phyloP scores from a whole-genome alignment of 768 basidiomycete species.

The Hirschioporus abietinus region DNA sequence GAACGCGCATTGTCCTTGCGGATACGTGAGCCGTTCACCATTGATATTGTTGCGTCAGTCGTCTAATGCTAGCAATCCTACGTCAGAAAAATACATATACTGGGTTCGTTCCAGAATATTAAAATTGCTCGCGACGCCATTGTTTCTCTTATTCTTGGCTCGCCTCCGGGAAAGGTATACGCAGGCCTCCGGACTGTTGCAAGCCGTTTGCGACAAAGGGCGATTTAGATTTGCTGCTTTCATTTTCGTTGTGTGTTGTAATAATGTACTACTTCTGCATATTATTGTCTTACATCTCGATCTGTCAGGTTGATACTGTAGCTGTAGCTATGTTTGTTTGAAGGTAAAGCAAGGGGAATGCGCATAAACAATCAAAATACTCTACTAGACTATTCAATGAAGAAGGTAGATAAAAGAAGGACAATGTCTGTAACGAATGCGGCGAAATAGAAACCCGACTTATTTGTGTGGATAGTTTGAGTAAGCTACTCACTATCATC shows the following conservation, averaged over 20 bases:
- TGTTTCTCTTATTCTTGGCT: constrained; percentile 90
- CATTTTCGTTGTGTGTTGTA: background rate
- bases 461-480: no score
- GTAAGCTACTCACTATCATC: constrained; percentile 11
- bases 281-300: background rate
- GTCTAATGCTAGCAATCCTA: constrained; percentile 10
- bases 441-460: background rate
- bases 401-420: constrained; percentile 1
- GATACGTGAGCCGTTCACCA: constrained; percentile 68
- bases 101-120: constrained; percentile 98
- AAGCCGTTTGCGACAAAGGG: constrained; percentile 89
- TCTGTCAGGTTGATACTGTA: no score
- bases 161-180: constrained; percentile 92
- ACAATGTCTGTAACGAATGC: background rate
- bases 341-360: no score
- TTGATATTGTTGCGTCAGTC: constrained; percentile 3
- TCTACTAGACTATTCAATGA: background rate
- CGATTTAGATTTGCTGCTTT: constrained; percentile 41
- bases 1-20: constrained; percentile 96
- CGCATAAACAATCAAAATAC: no score
- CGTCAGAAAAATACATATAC: constrained; percentile 93
- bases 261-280: constrained; percentile 12
- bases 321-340: no score
- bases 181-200: constrained; percentile 88
- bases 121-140: constrained; percentile 96